Base-by-base conservation (phyloP, 106 monocot genomes). In the Gastrodia elata region DNA sequence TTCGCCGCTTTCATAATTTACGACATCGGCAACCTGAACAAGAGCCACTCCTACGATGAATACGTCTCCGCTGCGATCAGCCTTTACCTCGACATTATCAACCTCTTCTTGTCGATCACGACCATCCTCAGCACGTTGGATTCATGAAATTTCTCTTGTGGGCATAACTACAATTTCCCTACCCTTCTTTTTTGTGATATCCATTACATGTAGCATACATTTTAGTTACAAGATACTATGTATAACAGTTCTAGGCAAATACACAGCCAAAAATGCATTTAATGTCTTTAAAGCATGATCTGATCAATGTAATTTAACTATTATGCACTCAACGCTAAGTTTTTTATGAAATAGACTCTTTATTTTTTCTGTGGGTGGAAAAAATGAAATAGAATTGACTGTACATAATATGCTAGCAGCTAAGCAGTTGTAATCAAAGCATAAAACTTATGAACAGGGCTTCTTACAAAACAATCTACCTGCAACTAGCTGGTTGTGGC, bases 181-280 rank as follows among this genome's bases (percentile, higher is more conserved):
- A n/a, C n/a, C n/a, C 37, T 97, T 97, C 84, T 97, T 97, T 83
- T 97, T 97, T 8, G 97, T 93, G 52, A 97, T 88, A 0, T 92
- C 86, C 38, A 90, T 86, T 2, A 88, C 97, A 25, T 90, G 87
- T 80, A 93, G 93, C 74, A 78, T 86, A 68, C 93, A 90, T 81
- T 97, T 97, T 82, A 86, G n/a, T n/a, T n/a, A n/a, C n/a, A n/a
- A n/a, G n/a, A n/a, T n/a, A n/a, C n/a, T n/a, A n/a, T n/a, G n/a
- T n/a, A n/a, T n/a, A 1, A n/a, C n/a, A 10, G n/a, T n/a, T n/a
- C n/a, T n/a, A n/a, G n/a, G n/a, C n/a, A n/a, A n/a, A n/a, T n/a
- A n/a, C n/a, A n/a, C n/a, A n/a, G n/a, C n/a, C n/a, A n/a, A n/a
- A n/a, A n/a, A n/a, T n/a, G n/a, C n/a, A n/a, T n/a, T n/a, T n/a